A percentile compares a stretch with the other conserved stretches of the same genome.
Evolutionary conservation across 1,284 basidiomycete species (phyloP).

Genomic region (Tilletia caries): DNA sequence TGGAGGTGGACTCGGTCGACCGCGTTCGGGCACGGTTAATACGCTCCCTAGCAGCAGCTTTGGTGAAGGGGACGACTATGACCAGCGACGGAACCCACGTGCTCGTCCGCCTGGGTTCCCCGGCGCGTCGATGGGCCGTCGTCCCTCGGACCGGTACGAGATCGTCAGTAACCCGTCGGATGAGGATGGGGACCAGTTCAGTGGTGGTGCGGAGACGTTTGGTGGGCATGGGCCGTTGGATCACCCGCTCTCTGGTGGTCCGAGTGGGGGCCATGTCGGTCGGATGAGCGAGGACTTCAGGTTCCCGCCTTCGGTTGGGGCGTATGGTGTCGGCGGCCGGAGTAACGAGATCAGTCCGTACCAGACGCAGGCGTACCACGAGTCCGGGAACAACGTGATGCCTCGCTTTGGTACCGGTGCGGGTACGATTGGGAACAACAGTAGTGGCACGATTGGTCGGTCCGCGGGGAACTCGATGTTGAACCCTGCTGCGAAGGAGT

Average conservation of each 20-base stretch:
- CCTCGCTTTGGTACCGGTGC: conserved; percentile 3
- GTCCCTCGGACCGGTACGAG: conserved; percentile 16
- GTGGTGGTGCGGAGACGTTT: conserved; percentile 22
- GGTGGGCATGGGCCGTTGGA: conserved; percentile 22
- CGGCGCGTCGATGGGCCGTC: background rate
- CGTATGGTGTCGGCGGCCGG: background rate
- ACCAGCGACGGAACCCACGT: background rate
- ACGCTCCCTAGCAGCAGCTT: conserved; percentile 41
- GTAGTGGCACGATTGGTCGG: conserved; percentile 23
- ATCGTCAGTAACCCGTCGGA: conserved; percentile 41
- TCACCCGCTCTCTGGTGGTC: background rate
- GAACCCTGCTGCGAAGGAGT: conserved; percentile 37
- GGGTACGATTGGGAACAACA: background rate
- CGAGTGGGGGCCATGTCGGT: background rate
- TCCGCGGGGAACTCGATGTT: conserved; percentile 27
- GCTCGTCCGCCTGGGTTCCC: background rate
- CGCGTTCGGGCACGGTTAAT: conserved; percentile 30
- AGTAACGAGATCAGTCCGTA: background rate
- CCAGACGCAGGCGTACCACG: conserved; percentile 12
- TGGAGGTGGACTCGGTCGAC: background rate
- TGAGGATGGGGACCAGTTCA: conserved; percentile 29
- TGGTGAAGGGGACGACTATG: conserved; percentile 19
- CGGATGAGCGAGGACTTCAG: conserved; percentile 34
- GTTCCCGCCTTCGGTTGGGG: conserved; percentile 23
- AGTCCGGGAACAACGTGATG: background rate